phyloP scores from a whole-genome alignment of 352 stramenopile species.

The Pythium brassicae region DNA sequence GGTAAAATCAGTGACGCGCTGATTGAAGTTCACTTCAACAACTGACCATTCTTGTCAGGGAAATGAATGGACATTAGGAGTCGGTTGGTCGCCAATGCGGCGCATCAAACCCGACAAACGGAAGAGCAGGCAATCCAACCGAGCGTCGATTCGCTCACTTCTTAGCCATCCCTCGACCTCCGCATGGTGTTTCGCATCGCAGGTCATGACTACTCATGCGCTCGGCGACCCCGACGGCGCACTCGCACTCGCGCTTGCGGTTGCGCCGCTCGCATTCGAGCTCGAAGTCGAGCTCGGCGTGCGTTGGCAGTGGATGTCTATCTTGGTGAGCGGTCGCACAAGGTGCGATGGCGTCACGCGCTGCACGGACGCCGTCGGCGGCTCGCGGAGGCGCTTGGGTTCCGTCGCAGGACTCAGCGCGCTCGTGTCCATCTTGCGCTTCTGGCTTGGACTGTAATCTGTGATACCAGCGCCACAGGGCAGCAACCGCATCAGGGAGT shows the following conservation, averaged over 20 bases:
- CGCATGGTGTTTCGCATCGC: background rate
- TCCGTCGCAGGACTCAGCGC: constrained; percentile 41
- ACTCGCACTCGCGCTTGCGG: background rate
- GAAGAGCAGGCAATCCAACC: too few species aligned
- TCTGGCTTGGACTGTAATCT: constrained; percentile 58
- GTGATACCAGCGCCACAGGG: constrained; percentile 12
- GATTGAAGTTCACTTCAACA: too few species aligned
- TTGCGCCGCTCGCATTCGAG: background rate
- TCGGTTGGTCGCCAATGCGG: too few species aligned
- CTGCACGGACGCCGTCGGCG: constrained; percentile 20
- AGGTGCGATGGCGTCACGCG: constrained; percentile 49
- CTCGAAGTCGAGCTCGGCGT: constrained; percentile 13
- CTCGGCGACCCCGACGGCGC: background rate
- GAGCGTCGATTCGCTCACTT: too few species aligned
- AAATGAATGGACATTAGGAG: too few species aligned
- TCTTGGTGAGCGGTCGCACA: constrained; percentile 53
- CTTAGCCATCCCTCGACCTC: background rate
- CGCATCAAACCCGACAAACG: too few species aligned
- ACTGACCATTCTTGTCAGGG: too few species aligned
- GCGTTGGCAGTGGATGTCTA: constrained; percentile 31
- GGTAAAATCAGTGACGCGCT: too few species aligned
- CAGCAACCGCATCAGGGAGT: background rate
- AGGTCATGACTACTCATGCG: too few species aligned
- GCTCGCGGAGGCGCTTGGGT: constrained; percentile 55
- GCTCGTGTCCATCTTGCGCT: constrained; percentile 60